Evolutionary conservation across 2,329 filamentous ascomycete genomes (phyloP).

Genomic region (Thielaviopsis ethacetica): DNA sequence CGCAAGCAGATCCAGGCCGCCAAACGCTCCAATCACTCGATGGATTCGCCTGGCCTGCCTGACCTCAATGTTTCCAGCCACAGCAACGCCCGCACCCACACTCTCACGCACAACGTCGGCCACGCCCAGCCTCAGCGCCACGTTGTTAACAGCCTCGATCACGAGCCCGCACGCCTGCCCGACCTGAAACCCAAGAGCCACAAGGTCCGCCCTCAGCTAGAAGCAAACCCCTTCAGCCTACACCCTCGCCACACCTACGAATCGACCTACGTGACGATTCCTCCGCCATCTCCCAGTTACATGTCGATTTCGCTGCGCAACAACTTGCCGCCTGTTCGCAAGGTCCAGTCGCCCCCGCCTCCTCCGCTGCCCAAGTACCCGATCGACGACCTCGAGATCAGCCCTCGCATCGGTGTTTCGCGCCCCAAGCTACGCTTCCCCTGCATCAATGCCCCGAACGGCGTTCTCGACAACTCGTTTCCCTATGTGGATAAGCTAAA

Average conservation of each 20-base stretch:
- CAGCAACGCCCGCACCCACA: constrained; percentile 4
- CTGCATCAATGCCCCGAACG: constrained; percentile 44
- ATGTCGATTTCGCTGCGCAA: constrained; percentile 12
- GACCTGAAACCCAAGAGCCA: constrained; percentile 54
- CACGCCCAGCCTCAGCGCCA: background rate
- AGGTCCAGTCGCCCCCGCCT: constrained; percentile 31
- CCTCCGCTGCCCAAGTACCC: constrained; percentile 80
- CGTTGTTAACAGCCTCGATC: constrained; percentile 17
- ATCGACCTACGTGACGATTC: constrained; percentile 10
- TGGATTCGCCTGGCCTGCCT: constrained; percentile 26
- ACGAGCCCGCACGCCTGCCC: constrained; percentile 43
- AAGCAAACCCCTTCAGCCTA: constrained; percentile 8
- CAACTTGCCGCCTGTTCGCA: constrained; percentile 24
- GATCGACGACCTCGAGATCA: constrained; percentile 80
- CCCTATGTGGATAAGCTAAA: constrained; percentile 29
- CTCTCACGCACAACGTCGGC: background rate
- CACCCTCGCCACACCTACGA: constrained; percentile 7
- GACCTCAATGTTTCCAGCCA: constrained; percentile 14
- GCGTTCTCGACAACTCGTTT: constrained; percentile 10
- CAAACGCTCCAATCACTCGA: constrained; percentile 37
- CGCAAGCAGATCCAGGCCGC: constrained; percentile 56
- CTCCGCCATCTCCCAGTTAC: constrained; percentile 4
- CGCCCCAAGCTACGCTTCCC: constrained; percentile 68
- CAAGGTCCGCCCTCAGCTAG: constrained; percentile 12
- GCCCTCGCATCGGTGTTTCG: constrained; percentile 45